Evolutionary conservation across 2,329 filamentous ascomycete genomes (phyloP), one percentile per base, ranked within the genome.

Genomic region (Diaporthe velutina): DNA sequence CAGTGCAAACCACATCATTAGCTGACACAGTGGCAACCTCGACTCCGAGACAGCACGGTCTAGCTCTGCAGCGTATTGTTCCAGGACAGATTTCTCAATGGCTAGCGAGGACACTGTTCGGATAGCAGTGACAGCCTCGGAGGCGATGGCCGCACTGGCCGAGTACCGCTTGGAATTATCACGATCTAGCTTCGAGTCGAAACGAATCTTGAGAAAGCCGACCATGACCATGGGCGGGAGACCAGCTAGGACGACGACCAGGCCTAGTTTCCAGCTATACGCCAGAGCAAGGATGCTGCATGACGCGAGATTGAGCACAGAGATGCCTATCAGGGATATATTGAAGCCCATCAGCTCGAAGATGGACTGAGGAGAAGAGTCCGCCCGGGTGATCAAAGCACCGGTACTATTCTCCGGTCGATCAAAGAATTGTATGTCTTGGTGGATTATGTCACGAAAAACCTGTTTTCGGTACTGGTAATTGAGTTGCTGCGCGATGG

Each of bases 321-420:
- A 79, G 45, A 85, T 82, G 13, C 84, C n/a, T 38, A 86, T 83
- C 3, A 86, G 80, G 0, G 79, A 84, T 33, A 86, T 78, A 52
- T 85, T 86, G 75, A 83, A 83, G 1, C 84, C 84, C 84, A 85
- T 86, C 1, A 86, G 81, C 75, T 85, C 84, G n/a, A 85, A 77
- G 54, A 86, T 80, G 3, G 82, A 77, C 73, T 85, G 82, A 3
- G 85, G 82, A 3, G 84, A 82, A 45, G 50, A 66, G 19, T 66
- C 40, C 28, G 42, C 60, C 17, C 28, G 42, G 42, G 28, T 66
- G 42, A 28, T 25, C 22, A 66, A 3, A 25, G 60, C 40, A 50
- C 42, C 40, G 5, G 19, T 48, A 19, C 19, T 50, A 15, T 50
- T 48, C 42, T 66, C 60, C 15, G 60, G 42, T 2, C 42, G 40